These are phyloP conservation scores for Claviceps spartinae DNA, from an alignment of 2,329 filamentous ascomycete species.

Conservation along the genomic window DNA sequence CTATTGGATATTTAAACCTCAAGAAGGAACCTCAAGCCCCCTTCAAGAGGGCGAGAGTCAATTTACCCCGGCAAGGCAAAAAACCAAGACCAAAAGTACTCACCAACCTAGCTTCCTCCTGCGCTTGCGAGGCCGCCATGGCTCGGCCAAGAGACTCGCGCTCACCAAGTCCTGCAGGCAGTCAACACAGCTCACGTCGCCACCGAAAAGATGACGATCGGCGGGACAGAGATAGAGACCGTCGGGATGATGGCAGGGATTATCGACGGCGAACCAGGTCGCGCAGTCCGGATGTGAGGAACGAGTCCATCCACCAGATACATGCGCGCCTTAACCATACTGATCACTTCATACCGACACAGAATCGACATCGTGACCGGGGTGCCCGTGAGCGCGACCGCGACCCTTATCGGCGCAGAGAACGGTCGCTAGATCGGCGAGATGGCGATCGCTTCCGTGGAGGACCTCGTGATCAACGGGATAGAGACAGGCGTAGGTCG, in stretches of 20 bases:
- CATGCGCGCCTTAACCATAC: slow-evolving; percentile 15
- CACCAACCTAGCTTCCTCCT: slow-evolving; percentile 26
- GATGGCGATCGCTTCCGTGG: slow-evolving; percentile 53
- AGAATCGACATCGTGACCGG: slow-evolving; percentile 47
- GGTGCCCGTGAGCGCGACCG: slow-evolving; percentile 25
- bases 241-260: slow-evolving; percentile 35
- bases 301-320: slow-evolving; percentile 7
- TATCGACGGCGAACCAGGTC: slow-evolving; percentile 45
- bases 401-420: slow-evolving; percentile 50
- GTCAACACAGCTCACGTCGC: slow-evolving; percentile 61
- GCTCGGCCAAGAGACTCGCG: slow-evolving; percentile 55
- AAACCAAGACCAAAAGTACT: slow-evolving; percentile 21
- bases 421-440: slow-evolving; percentile 54
- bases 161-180: slow-evolving; percentile 92
- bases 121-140: slow-evolving; percentile 35
- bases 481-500: slow-evolving; percentile 50
- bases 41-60: neutral
- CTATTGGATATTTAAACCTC: neutral
- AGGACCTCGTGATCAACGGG: slow-evolving; percentile 40
- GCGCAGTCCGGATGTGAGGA: slow-evolving; percentile 49
- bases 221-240: slow-evolving; percentile 38
- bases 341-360: slow-evolving; percentile 24
- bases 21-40: neutral
- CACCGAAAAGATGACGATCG: slow-evolving; percentile 48
- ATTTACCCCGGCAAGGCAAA: neutral